Conservation (phyloP, 1,284 basidiomycete species). For the Cryptococcus wingfieldii region DNA sequence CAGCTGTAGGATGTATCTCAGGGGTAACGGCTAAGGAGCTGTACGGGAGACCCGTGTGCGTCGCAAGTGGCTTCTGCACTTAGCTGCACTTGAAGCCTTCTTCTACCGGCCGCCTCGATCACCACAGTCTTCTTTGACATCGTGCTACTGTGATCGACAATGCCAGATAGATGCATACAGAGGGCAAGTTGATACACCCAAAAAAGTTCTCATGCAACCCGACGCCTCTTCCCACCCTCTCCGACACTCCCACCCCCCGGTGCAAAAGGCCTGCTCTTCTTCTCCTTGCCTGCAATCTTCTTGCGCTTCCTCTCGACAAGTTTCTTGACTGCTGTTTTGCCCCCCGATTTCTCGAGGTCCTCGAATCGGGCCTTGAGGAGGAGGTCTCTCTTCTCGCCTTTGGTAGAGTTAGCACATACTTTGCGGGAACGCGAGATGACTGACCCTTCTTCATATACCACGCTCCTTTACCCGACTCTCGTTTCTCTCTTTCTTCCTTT, state of each 20-base stretch:
- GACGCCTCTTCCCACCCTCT: slow-evolving; percentile 6
- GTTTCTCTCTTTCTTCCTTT: slow-evolving; percentile 69
- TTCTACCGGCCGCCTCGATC: too few relatives aligned
- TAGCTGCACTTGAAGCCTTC: too few relatives aligned
- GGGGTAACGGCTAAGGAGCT: too few relatives aligned
- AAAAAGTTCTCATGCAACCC: background rate
- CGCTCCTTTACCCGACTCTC: slow-evolving; percentile 67
- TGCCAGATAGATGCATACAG: slow-evolving; percentile 19
- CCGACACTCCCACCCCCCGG: slow-evolving; percentile 18
- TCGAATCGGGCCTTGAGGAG: slow-evolving; percentile 71
- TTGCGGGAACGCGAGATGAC: slow-evolving; percentile 8
- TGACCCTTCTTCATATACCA: slow-evolving; percentile 85
- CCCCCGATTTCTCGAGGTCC: slow-evolving; percentile 66
- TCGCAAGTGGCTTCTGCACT: too few relatives aligned
- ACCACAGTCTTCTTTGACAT: too few relatives aligned
- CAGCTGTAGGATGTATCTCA: too few relatives aligned
- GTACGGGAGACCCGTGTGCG: too few relatives aligned
- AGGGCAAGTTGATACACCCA: too few relatives aligned
- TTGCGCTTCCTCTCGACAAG: slow-evolving; percentile 83
- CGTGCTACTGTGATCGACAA: slow-evolving; percentile 7
- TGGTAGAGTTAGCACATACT: background rate
- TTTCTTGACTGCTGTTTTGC: slow-evolving; percentile 74
- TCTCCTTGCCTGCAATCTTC: slow-evolving; percentile 84
- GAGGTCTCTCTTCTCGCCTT: slow-evolving; percentile 72
- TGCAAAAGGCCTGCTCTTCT: slow-evolving; percentile 69